Evolutionary conservation across 1,284 basidiomycete species (phyloP).

Genomic region (Cutaneotrichosporon sp.): DNA sequence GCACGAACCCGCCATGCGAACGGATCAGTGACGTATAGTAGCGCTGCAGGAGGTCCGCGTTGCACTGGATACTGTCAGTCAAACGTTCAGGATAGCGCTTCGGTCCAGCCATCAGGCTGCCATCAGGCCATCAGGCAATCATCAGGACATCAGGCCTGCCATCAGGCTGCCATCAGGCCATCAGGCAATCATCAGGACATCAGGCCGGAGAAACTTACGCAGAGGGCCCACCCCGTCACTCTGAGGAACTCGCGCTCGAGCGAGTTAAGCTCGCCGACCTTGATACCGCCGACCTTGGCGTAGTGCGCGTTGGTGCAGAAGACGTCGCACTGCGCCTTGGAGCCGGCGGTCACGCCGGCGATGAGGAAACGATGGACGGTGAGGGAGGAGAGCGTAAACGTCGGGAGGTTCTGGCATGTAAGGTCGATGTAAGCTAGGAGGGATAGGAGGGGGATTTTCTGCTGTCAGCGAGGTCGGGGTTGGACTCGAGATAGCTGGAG

Average conservation of each 20-base stretch:
- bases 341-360: conserved; percentile 76
- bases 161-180: too few relatives aligned
- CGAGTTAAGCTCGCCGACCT: conserved; percentile 79
- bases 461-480: conserved; percentile 11
- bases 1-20: conserved; percentile 44
- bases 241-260: conserved; percentile 86
- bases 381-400: conserved; percentile 84
- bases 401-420: conserved; percentile 75
- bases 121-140: too few relatives aligned
- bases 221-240: conserved; percentile 85
- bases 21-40: conserved; percentile 50
- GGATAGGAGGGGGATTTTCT: conserved; percentile 84
- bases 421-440: conserved; percentile 91
- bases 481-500: neutral
- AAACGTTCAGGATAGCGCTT: too few relatives aligned
- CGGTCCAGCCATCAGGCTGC: too few relatives aligned
- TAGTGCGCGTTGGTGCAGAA: conserved; percentile 91
- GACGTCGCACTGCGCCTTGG: conserved; percentile 85
- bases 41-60: conserved; percentile 45
- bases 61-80: conserved; percentile 39
- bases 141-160: too few relatives aligned
- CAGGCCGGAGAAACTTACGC: too few relatives aligned
- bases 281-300: conserved; percentile 88
- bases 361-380: conserved; percentile 95
- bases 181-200: too few relatives aligned